A percentile compares a stretch with the other conserved stretches of the same genome.
These are phyloP conservation scores for Eucalyptus curtisii DNA, from an alignment of 345 rosid genomes.

Conservation along the genomic window DNA sequence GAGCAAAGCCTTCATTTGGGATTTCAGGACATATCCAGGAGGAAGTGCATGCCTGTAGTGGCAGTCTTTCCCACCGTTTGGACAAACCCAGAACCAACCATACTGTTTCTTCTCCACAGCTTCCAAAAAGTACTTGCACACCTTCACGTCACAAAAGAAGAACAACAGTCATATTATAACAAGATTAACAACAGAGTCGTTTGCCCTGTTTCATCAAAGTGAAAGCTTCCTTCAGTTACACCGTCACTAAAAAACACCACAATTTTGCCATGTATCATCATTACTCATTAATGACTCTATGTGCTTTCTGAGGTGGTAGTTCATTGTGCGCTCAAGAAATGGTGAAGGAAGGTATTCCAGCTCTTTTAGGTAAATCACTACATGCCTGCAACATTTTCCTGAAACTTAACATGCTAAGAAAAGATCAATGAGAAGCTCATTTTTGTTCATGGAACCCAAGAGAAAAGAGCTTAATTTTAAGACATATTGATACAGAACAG, in stretches of 20 bases:
- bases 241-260: background rate
- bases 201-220: background rate
- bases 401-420: background rate
- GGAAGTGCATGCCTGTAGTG: slow-evolving; percentile 77
- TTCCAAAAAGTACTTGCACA: slow-evolving; percentile 54
- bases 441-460: background rate
- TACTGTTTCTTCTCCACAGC: slow-evolving; percentile 75
- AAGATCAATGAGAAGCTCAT: background rate
- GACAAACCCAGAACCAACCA: slow-evolving; percentile 80
- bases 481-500: background rate
- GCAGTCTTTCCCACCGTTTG: slow-evolving; percentile 56
- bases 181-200: background rate
- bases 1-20: slow-evolving; percentile 61
- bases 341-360: background rate
- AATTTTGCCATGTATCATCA: background rate
- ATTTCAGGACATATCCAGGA: slow-evolving; percentile 50
- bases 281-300: background rate
- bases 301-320: background rate
- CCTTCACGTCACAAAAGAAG: slow-evolving; percentile 13
- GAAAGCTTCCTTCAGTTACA: background rate
- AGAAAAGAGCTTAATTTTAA: background rate
- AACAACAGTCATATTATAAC: background rate
- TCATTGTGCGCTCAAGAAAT: background rate
- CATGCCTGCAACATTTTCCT: background rate
- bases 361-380: background rate